phyloP scores from a whole-genome alignment of 2,329 filamentous ascomycete genomes.

The Botryosphaeria agaves region DNA sequence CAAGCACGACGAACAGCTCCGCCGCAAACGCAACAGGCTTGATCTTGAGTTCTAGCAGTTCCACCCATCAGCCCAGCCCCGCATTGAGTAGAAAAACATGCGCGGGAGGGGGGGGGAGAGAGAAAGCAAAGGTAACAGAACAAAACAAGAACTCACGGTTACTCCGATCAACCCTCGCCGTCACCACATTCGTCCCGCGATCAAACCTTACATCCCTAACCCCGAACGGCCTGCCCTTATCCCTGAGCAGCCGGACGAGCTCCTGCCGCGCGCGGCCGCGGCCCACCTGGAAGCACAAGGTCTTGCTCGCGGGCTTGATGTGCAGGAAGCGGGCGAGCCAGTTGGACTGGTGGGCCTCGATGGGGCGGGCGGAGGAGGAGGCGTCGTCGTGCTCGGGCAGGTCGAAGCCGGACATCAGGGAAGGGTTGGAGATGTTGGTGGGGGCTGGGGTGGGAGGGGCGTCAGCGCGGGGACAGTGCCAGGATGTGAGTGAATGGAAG shows the following conservation, averaged over 20 bases:
- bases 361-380: conserved; percentile 15
- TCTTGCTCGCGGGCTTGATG: conserved; percentile 63
- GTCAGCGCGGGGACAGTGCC: too few species aligned
- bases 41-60: conserved; percentile 45
- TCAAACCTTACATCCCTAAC: conserved; percentile 64
- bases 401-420: conserved; percentile 9
- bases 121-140: neutral
- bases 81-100: neutral
- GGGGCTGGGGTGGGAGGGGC: neutral
- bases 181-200: conserved; percentile 62
- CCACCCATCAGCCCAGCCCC: neutral
- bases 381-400: conserved; percentile 31
- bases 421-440: conserved; percentile 1
- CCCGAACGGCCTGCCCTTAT: conserved; percentile 64
- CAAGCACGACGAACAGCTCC: conserved; percentile 77
- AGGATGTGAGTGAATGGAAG: too few species aligned
- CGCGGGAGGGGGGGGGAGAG: conserved; percentile 2
- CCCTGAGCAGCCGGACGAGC: conserved; percentile 53
- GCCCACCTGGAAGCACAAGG: conserved; percentile 59
- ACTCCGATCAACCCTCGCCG: conserved; percentile 53
- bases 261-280: conserved; percentile 63
- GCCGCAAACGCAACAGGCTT: conserved; percentile 78
- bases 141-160: conserved; percentile 50
- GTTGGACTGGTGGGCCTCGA: conserved; percentile 42
- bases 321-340: conserved; percentile 84